These are phyloP conservation scores for Colletotrichum nymphaeae DNA, from an alignment of 2,329 filamentous ascomycete species.

Conservation along the genomic window DNA sequence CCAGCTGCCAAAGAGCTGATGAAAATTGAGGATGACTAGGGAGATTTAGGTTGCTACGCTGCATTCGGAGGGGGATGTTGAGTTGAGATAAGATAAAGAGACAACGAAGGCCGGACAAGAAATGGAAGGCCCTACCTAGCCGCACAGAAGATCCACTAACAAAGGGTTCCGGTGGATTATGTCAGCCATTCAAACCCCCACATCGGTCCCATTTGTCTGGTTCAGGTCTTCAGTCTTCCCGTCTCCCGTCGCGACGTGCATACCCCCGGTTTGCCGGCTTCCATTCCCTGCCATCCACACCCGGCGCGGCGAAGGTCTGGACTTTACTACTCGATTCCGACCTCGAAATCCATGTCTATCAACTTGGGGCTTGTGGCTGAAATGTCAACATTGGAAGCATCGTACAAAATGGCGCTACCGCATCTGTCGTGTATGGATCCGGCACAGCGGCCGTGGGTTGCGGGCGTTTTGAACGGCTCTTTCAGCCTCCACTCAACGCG, in stretches of 20 bases:
- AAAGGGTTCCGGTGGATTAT: conserved; percentile 9
- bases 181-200: conserved; percentile 20
- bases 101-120: conserved; percentile 18
- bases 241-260: conserved; percentile 27
- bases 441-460: conserved; percentile 11
- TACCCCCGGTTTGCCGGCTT: conserved; percentile 16
- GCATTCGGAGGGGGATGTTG: conserved; percentile 6
- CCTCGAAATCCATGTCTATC: neutral
- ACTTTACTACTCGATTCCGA: neutral
- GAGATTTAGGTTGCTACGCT: neutral
- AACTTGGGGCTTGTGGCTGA: neutral
- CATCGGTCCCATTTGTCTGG: conserved; percentile 22
- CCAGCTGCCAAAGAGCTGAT: neutral
- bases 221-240: conserved; percentile 13
- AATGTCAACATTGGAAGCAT: neutral
- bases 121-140: neutral
- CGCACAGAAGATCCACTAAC: neutral
- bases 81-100: conserved; percentile 34
- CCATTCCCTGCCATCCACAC: conserved; percentile 18
- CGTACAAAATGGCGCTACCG: neutral
- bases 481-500: conserved; percentile 33
- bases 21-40: conserved; percentile 30
- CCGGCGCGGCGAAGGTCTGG: conserved; percentile 15
- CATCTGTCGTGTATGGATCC: conserved; percentile 10
- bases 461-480: conserved; percentile 24